Evolutionary conservation across 1,284 basidiomycete genomes (phyloP).

Genomic region (Cystobasidium pallidum): DNA sequence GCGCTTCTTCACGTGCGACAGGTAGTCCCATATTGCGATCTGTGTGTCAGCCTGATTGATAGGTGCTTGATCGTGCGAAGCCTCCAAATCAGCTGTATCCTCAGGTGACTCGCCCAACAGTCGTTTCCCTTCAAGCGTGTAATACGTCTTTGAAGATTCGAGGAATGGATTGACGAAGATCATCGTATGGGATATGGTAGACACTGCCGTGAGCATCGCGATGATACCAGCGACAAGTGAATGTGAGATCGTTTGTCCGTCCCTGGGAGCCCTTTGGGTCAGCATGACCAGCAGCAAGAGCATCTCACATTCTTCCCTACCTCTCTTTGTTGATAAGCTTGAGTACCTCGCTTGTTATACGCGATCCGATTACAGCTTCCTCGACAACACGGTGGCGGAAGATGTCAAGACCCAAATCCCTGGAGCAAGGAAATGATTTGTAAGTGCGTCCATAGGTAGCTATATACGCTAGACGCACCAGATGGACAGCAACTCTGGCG

Average conservation of each 20-base stretch:
- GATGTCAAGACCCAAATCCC: constrained; percentile 53
- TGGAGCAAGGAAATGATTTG: constrained; percentile 7
- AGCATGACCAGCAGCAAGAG: background rate
- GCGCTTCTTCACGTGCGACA: constrained; percentile 61
- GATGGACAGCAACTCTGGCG: constrained; percentile 47
- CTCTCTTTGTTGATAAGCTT: constrained; percentile 49
- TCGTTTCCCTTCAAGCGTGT: constrained; percentile 22
- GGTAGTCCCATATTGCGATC: constrained; percentile 59
- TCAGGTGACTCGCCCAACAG: constrained; percentile 18
- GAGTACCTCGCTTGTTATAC: constrained; percentile 43
- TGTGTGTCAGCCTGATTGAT: background rate
- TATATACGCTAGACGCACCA: constrained; percentile 46
- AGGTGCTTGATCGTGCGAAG: constrained; percentile 40
- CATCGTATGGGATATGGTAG: constrained; percentile 33
- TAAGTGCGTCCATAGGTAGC: background rate
- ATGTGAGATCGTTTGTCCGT: constrained; percentile 46
- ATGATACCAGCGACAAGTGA: constrained; percentile 47
- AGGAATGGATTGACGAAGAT: constrained; percentile 50
- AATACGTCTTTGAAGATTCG: constrained; percentile 39
- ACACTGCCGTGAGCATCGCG: constrained; percentile 47
- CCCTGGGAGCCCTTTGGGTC: constrained; percentile 30
- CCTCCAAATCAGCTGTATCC: background rate
- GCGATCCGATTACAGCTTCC: constrained; percentile 37
- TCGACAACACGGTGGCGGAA: constrained; percentile 50
- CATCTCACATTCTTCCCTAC: constrained; percentile 24